phyloP scores from a whole-genome alignment of 176 grass and related monocot genomes.

The Paspalum notatum region DNA sequence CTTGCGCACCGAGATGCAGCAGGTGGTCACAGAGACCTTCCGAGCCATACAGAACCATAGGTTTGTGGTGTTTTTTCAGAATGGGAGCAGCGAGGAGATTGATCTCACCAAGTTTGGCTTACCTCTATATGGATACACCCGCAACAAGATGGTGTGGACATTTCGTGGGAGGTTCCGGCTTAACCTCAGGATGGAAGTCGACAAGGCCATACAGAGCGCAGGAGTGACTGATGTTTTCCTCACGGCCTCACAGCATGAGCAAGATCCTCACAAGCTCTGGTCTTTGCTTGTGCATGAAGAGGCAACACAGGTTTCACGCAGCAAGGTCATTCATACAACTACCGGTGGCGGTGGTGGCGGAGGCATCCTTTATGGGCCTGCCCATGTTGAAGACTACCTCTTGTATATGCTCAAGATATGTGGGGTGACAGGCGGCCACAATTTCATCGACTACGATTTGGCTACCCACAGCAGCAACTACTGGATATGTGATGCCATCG shows the following conservation, averaged over 20 bases:
- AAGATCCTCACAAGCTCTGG: neutral
- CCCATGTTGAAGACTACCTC: neutral
- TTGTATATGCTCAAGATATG: neutral
- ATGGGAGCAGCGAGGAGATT: slow-evolving; percentile 22
- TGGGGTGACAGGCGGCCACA: neutral
- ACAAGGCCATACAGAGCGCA: neutral
- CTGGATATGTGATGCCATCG: slow-evolving; percentile 24
- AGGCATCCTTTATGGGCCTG: too few species aligned
- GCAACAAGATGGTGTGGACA: slow-evolving; percentile 7
- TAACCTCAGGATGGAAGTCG: neutral
- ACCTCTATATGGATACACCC: neutral
- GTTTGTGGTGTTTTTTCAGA: slow-evolving; percentile 3
- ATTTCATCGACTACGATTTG: neutral
- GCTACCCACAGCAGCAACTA: neutral
- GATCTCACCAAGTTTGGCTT: neutral
- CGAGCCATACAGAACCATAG: neutral
- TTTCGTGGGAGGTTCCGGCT: slow-evolving; percentile 1
- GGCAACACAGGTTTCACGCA: neutral
- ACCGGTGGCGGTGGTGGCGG: too few species aligned
- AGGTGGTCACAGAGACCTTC: neutral
- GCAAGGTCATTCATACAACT: neutral
- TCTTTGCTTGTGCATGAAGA: neutral
- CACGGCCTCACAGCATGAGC: neutral
- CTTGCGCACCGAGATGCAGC: neutral
- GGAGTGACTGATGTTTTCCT: neutral